Base-by-base conservation (phyloP, 257 asterid species). In the Rubia yunnanensis region DNA sequence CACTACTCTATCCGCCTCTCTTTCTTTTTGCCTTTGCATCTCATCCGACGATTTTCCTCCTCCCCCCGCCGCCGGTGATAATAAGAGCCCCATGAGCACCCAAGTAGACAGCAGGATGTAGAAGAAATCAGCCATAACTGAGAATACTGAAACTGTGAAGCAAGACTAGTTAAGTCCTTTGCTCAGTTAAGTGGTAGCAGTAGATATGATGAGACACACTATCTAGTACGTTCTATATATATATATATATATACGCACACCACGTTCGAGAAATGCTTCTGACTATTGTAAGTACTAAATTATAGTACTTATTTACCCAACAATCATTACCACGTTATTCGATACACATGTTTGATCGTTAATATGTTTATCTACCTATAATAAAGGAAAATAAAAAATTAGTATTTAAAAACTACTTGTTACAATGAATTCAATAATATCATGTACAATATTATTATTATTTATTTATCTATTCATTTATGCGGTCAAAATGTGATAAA, bases 1-100 rank as follows among this genome's bases (percentile, higher is more conserved):
- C 44, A 67, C 28, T 3, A 71, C 75, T 64, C 38, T 64, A 30
- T 71, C 74, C 2, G 69, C 74, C 38, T 70, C 65, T 63, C 57
- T 70, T 28, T 70, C 61, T 24, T 35, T 52, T 26, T n/a, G 59
- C 27, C 58, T 52, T 26, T 27, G 59, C 60, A 32, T 18, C 22
- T 13, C 39, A 1, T 59, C 64, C 23, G 39, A 34, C 27, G 24
- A 15, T 8, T 10, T 49, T 65, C 18, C 38, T 15, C 14, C 23
- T 32, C 20, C 71, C n/a, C 18, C 50, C 39, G 62, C 58, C 38
- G 26, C 69, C 69, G 64, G 56, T 10, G 17, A 63, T 7, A 44
- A 38, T 3, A 44, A 5, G 52, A 53, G 20, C 2, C 56, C 69
- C 20, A 46, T 27, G 2, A 35, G 32, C 49, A 39, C 34, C 28